Conservation (phyloP, 2,329 filamentous ascomycete species). For the Bipolaris bicolor region DNA sequence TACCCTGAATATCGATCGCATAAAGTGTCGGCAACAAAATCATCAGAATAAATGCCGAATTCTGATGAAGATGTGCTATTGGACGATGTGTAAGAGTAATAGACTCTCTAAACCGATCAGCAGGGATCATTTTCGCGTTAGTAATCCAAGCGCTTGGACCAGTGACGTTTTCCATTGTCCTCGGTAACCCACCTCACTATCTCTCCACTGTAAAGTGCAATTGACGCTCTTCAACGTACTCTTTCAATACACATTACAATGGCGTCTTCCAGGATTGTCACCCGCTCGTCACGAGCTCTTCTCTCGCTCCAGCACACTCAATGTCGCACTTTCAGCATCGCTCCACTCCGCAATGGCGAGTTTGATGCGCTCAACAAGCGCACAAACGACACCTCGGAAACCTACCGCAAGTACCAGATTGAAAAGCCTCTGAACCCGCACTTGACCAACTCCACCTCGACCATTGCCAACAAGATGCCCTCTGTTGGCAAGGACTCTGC, state of each 20-base stretch:
- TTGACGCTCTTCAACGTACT: slow-evolving; percentile 20
- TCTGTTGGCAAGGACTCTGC: slow-evolving; percentile 62
- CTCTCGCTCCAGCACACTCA: slow-evolving; percentile 44
- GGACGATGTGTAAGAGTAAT: slow-evolving; percentile 23
- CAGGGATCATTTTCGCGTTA: slow-evolving; percentile 13
- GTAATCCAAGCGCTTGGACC: slow-evolving; percentile 25
- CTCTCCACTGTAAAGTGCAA: slow-evolving; percentile 16
- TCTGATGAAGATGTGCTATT: not conserved
- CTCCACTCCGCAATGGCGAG: slow-evolving; percentile 42
- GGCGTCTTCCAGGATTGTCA: slow-evolving; percentile 54
- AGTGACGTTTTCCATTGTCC: slow-evolving; percentile 34
- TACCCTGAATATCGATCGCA: not conserved
- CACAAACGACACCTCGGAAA: slow-evolving; percentile 59
- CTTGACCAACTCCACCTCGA: slow-evolving; percentile 68
- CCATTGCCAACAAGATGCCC: slow-evolving; percentile 67
- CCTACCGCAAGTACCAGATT: slow-evolving; percentile 62
- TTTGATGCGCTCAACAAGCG: slow-evolving; percentile 56
- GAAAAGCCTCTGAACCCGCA: slow-evolving; percentile 66
- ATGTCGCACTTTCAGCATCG: slow-evolving; percentile 48
- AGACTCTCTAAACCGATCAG: slow-evolving; percentile 26
- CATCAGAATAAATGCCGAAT: not conserved
- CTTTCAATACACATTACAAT: slow-evolving; percentile 42
- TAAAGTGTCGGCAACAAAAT: no score
- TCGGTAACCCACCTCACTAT: slow-evolving; percentile 24
- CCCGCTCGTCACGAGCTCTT: slow-evolving; percentile 54